Percentiles rank a stretch among this genome's conserved stretches.
phyloP scores from a whole-genome alignment of 106 monocot genomes.

The Triglochin maritima region DNA sequence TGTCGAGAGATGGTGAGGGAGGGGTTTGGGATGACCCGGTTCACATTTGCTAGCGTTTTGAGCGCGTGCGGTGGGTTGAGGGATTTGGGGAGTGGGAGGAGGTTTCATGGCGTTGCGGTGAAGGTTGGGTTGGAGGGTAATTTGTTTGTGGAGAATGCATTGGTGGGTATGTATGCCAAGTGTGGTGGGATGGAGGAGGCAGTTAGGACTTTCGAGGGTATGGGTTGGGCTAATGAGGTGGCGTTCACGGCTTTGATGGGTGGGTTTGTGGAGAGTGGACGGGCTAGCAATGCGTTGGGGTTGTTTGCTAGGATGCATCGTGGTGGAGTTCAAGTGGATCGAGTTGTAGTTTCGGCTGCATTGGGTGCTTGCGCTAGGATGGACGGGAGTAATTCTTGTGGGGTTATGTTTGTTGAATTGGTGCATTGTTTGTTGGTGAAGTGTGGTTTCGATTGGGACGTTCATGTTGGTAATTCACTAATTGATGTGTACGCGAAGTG shows the following conservation, averaged over 20 bases:
- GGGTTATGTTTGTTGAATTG: slow-evolving; percentile 16
- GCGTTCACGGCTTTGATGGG: slow-evolving; percentile 91
- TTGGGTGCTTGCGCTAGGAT: slow-evolving; percentile 55
- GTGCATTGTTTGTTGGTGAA: slow-evolving; percentile 39
- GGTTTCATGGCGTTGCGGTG: slow-evolving; percentile 49
- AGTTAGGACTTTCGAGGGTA: slow-evolving; percentile 43
- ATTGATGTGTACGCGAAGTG: slow-evolving; percentile 65
- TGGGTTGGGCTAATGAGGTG: slow-evolving; percentile 61
- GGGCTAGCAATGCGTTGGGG: slow-evolving; percentile 31
- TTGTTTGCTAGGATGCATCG: slow-evolving; percentile 69
- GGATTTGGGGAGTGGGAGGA: slow-evolving; percentile 27
- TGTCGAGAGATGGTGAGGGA: slow-evolving; percentile 42
- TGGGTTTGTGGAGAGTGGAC: slow-evolving; percentile 47
- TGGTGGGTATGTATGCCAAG: slow-evolving; percentile 69
- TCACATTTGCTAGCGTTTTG: slow-evolving; percentile 67
- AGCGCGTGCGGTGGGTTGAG: slow-evolving; percentile 48
- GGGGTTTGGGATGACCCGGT: slow-evolving; percentile 50
- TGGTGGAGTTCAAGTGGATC: slow-evolving; percentile 39
- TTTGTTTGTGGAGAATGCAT: slow-evolving; percentile 59
- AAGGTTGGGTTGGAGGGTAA: slow-evolving; percentile 51
- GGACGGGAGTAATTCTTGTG: slow-evolving; percentile 4
- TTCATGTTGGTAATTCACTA: slow-evolving; percentile 61
- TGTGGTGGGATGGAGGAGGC: slow-evolving; percentile 42
- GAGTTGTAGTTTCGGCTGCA: slow-evolving; percentile 55
- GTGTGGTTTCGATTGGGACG: slow-evolving; percentile 51